Evolutionary conservation across 805 yeast species (phyloP), one percentile per base, ranked within the genome.

Genomic region (Candida germanica): DNA sequence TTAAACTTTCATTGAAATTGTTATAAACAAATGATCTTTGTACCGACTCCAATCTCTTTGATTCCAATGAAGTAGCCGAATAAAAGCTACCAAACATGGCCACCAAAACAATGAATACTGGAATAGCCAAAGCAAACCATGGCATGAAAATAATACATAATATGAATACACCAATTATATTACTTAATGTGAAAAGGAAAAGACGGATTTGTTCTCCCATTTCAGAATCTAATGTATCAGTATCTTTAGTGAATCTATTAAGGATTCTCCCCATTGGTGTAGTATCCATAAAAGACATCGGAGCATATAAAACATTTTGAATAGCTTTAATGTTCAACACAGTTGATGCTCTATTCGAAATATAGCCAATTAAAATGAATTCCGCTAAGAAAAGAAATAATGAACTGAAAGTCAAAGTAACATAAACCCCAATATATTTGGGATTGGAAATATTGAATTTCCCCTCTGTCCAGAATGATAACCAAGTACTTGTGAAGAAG

Each of bases 211-310:
- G 84, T 53, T 83, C 87, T 35, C 78, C 74, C 39, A 86, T 61
- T 57, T 83, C 89, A 52, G 84, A 85, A 51, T 87, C 95, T 55
- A 86, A 62, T 5, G 79, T 78, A 53, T 87, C 94, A 0, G 91
- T 83, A 58, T 87, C 96, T 48, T 86, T 86, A 3, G 95, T 86
- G 57, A 87, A 87, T 44, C 95, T 67, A 60, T 86, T 87, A 54
- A 87, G 64, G 39, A 87, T 79, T 46, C 95, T 71, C 2, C 96
- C 95, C 67, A 84, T 71, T 11, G 96, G 96, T 0, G 94, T 83
- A 8, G 87, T 77, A 51, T 87, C 95, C 61, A 86, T 71, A 53
- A 77, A 87, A 1, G 79, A 60, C 89, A 86, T 84, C 27, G 94
- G 93, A 2, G 91, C 79, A 40, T 79, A 79, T 39, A 87, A 60